Percentiles rank a stretch among this genome's conserved stretches.
These are phyloP conservation scores for Epichloe gansuensis DNA, from an alignment of 2,329 filamentous ascomycete genomes.

Conservation along the genomic window DNA sequence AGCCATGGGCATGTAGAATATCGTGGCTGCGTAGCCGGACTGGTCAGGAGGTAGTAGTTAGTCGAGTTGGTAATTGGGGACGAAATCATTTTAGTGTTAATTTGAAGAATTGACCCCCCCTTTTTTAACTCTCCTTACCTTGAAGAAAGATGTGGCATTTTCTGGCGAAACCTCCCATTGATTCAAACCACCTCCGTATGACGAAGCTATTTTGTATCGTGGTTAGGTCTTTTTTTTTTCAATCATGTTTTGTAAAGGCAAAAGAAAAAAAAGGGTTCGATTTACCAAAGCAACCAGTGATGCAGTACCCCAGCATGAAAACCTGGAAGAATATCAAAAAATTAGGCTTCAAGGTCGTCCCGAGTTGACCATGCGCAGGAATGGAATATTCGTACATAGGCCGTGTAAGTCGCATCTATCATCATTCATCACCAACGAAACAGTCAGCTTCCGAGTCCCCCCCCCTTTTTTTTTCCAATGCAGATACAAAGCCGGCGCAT, in stretches of 20 bases:
- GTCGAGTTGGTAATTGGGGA: not conserved
- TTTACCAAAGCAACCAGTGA: slow-evolving; percentile 13
- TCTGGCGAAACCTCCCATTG: slow-evolving; percentile 18
- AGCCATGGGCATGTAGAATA: slow-evolving; percentile 32
- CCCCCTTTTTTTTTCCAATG: no score
- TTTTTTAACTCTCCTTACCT: slow-evolving; percentile 13
- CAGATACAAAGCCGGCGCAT: not conserved
- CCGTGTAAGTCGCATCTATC: slow-evolving; percentile 10
- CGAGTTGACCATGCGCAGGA: no score
- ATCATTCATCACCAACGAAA: no score
- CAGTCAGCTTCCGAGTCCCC: no score
- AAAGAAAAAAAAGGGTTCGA: not conserved
- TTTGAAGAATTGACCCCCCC: not conserved
- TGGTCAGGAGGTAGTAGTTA: slow-evolving; percentile 6
- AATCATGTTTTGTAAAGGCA: no score
- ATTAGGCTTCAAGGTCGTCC: no score
- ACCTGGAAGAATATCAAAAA: slow-evolving; percentile 8
- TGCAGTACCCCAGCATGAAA: slow-evolving; percentile 17
- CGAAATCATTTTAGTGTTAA: not conserved
- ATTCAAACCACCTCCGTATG: slow-evolving; percentile 25
- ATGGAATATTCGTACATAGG: slow-evolving; percentile 8
- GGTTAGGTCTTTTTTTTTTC: not conserved
- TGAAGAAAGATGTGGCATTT: slow-evolving; percentile 20
- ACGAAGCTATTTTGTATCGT: slow-evolving; percentile 7
- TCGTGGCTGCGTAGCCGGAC: slow-evolving; percentile 28